These are phyloP conservation scores for Castanea sativa DNA, from an alignment of 306 rosid genomes.

Conservation along the genomic window DNA sequence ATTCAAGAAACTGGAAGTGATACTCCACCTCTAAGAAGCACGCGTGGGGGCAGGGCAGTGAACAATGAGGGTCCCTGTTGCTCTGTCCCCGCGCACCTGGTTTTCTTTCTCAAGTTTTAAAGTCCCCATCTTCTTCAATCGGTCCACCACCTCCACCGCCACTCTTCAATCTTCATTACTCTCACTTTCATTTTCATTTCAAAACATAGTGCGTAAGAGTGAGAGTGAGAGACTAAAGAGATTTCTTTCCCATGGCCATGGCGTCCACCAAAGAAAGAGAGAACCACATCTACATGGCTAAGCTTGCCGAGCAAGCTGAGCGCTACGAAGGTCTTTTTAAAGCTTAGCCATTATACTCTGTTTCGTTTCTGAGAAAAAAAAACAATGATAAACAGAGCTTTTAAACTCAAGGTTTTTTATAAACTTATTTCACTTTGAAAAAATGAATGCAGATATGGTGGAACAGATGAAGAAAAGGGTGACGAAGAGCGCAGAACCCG, in stretches of 20 bases:
- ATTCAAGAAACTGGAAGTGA: no score
- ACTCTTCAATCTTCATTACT: no score
- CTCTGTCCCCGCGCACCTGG: not conserved
- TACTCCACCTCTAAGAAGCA: no score
- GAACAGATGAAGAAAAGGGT: conserved; percentile 57
- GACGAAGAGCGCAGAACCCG: conserved; percentile 43
- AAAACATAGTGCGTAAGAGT: no score
- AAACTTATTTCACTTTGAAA: not conserved
- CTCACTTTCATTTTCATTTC: no score
- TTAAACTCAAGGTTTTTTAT: no score
- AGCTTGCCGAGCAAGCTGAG: conserved; percentile 72
- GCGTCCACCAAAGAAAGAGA: conserved; percentile 48
- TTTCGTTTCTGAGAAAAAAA: not conserved
- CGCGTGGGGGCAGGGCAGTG: no score
- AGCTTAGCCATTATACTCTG: not conserved
- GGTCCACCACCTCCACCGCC: not conserved
- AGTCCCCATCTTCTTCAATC: not conserved
- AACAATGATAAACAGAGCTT: no score
- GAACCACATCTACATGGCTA: conserved; percentile 53
- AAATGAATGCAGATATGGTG: conserved; percentile 48
- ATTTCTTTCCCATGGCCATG: conserved; percentile 28
- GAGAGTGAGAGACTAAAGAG: conserved; percentile 1
- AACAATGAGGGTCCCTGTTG: not conserved
- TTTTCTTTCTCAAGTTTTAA: not conserved
- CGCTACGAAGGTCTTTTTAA: conserved; percentile 45